Evolutionary conservation across 257 asterid species (phyloP), one percentile per base, ranked within the genome.

Genomic region (Salvia miltiorrhiza): DNA sequence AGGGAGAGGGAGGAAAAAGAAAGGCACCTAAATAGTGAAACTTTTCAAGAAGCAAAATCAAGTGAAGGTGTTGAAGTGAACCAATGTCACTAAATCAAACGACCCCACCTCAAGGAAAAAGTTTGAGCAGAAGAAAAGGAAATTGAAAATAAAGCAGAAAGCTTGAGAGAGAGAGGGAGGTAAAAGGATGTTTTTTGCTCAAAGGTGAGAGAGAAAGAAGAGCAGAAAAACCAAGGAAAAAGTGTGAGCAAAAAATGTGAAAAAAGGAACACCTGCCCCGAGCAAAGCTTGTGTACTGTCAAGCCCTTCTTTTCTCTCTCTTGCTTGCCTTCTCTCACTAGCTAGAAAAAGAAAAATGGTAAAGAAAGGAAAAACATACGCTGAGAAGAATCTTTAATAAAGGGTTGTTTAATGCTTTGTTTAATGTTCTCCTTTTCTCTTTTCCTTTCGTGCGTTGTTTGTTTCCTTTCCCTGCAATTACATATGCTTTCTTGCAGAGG

Each of bases 41-140:
- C 75, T 76, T 73, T 77, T 45, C 37, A 76, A 70, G 74, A 52
- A 60, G 55, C 72, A 74, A 70, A 75, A 80, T 35, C 65, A 75
- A 65, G 72, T 66, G 70, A 71, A 63, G 69, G 60, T 69, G 70
- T 54, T 68, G 79, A 72, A 78, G 78, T 70, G 74, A 70, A 40
- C 32, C 71, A 48, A 63, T 58, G 85, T 77, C 74, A 74, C 56
- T 49, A 72, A 78, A 78, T 66, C 58, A 50, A 67, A 17, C 49
- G 73, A 70, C 84, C 82, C 85, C 84, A 79, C 83, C 70, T 64
- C 77, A 21, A 55, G 54, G 9, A n/a, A 73, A 77, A 79, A 67
- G 55, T 16, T 67, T 69, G 13, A 54, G 71, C 71, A 60, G 58
- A 48, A 44, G 21, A 65, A 68, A 37, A 35, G 23, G 21, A 44